These are phyloP conservation scores for Beauveria caledonica DNA, from an alignment of 2,329 filamentous ascomycete genomes.

Conservation along the genomic window DNA sequence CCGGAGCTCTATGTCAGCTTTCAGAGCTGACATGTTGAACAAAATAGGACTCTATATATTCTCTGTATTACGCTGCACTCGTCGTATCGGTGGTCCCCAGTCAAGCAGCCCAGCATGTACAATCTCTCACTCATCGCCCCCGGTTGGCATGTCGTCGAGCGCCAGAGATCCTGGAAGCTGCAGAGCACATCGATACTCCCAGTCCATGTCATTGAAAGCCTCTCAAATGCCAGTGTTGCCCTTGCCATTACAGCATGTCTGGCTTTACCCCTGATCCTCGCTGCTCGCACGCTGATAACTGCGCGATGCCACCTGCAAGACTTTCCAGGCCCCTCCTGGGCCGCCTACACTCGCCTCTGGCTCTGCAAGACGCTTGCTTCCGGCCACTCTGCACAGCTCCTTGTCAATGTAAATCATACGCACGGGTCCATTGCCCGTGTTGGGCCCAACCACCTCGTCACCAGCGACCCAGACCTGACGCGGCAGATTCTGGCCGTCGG, in stretches of 20 bases:
- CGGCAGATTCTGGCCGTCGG: not conserved
- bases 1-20: too few relatives aligned
- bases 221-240: not conserved
- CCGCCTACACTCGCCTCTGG: not conserved
- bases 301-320: not conserved
- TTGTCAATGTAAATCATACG: not conserved
- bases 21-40: not conserved
- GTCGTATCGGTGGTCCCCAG: too few relatives aligned
- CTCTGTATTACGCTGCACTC: not conserved
- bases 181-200: too few relatives aligned
- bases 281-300: not conserved
- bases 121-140: not conserved
- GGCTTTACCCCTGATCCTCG: not conserved
- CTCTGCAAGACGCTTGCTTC: not conserved
- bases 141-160: not conserved
- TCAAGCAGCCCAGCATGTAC: not conserved
- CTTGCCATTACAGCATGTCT: not conserved
- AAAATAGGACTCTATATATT: too few relatives aligned
- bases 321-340: not conserved
- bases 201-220: not conserved
- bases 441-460: not conserved
- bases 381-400: not conserved
- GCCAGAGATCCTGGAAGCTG: not conserved
- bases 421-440: not conserved
- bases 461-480: constrained; percentile 1